A percentile compares a stretch with the other conserved stretches of the same genome.
Evolutionary conservation across 2,329 filamentous ascomycete species (phyloP).

Genomic region (Pseudocercospora fuligena): DNA sequence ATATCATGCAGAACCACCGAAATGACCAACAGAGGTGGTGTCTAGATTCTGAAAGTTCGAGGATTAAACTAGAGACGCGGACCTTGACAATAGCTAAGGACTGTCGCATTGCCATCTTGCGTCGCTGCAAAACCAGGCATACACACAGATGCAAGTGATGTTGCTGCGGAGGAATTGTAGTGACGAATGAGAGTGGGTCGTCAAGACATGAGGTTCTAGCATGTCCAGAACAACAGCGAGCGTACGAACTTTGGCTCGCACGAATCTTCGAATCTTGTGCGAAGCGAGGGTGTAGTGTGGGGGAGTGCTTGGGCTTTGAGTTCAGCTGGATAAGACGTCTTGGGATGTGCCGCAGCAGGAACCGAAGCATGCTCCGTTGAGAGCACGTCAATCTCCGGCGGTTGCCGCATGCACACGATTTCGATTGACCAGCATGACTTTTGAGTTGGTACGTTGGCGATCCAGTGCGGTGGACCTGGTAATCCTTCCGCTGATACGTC

Average conservation of each 20-base stretch:
- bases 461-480: not conserved
- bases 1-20: not conserved
- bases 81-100: not conserved
- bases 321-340: not conserved
- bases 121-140: not conserved
- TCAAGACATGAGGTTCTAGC: not conserved
- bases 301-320: not conserved
- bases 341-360: not conserved
- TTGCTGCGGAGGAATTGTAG: not conserved
- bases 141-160: not conserved
- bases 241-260: not conserved
- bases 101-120: not conserved
- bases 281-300: not conserved
- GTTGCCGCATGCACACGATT: not conserved
- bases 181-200: not conserved
- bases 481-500: not conserved
- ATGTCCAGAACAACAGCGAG: not conserved
- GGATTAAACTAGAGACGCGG: not conserved
- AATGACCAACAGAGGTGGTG: not conserved
- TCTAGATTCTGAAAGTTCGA: not conserved
- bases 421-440: not conserved
- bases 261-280: not conserved
- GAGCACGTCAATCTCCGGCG: conserved; percentile 5
- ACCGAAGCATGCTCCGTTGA: not conserved
- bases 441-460: not conserved